phyloP scores from a whole-genome alignment of 2,329 filamentous ascomycete species.

The Boeremia lycopersici region DNA sequence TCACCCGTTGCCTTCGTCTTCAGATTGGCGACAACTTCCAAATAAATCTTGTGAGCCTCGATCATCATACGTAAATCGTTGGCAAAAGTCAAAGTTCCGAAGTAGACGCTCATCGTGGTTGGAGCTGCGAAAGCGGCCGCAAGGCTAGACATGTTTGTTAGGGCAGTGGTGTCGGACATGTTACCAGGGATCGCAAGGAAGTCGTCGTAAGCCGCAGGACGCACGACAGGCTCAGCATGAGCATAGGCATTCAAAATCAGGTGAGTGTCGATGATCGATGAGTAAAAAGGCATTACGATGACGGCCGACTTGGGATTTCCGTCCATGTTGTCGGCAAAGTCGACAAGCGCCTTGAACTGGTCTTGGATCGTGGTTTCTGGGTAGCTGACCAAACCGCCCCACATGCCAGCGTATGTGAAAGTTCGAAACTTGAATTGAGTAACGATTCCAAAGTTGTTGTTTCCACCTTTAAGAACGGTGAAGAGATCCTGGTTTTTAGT shows the following conservation, averaged over 20 bases:
- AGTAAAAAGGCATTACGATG: constrained; percentile 29
- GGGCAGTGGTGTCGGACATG: constrained; percentile 28
- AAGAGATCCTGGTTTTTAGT: constrained; percentile 36
- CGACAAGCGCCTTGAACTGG: constrained; percentile 30
- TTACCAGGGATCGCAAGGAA: constrained; percentile 34
- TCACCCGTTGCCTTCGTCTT: constrained; percentile 37
- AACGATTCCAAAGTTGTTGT: constrained; percentile 45
- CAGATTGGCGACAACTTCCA: constrained; percentile 44
- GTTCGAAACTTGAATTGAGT: constrained; percentile 36
- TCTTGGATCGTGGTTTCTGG: constrained; percentile 22
- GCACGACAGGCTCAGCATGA: constrained; percentile 24
- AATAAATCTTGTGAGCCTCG: constrained; percentile 49
- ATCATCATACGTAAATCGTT: constrained; percentile 46
- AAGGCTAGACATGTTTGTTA: constrained; percentile 34
- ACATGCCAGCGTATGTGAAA: constrained; percentile 33
- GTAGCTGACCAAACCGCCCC: constrained; percentile 44
- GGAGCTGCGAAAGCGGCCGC: constrained; percentile 24
- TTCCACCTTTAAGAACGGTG: constrained; percentile 41
- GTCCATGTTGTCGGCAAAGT: constrained; percentile 27
- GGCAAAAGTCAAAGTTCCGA: constrained; percentile 37
- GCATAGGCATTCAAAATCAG: constrained; percentile 32
- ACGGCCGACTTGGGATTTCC: constrained; percentile 23
- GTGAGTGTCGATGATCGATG: constrained; percentile 17
- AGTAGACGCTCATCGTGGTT: constrained; percentile 27
- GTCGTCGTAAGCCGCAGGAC: constrained; percentile 28